Evolutionary conservation across 805 yeast genomes (phyloP).

Genomic region (Kluyveromyces aestuarii): DNA sequence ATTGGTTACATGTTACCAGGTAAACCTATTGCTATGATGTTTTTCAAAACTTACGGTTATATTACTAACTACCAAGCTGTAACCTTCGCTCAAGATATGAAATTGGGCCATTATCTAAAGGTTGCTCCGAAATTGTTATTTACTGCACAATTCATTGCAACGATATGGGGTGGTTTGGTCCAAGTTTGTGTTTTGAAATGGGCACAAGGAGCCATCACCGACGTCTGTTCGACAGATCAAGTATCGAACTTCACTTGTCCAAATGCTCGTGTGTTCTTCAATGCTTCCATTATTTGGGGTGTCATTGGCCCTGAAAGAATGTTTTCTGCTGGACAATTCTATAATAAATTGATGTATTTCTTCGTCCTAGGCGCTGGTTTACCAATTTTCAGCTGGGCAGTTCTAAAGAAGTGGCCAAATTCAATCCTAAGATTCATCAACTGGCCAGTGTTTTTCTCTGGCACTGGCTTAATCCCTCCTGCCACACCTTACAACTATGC

Average conservation of each 20-base stretch:
- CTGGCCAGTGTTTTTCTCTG: constrained; percentile 54
- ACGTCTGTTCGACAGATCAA: constrained; percentile 37
- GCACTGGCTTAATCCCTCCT: constrained; percentile 52
- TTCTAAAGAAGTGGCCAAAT: constrained; percentile 31
- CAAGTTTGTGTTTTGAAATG: constrained; percentile 36
- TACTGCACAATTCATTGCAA: constrained; percentile 38
- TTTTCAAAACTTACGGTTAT: constrained; percentile 51
- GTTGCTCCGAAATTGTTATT: constrained; percentile 55
- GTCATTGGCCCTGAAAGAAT: constrained; percentile 53
- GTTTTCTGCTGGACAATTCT: constrained; percentile 40
- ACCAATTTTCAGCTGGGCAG: constrained; percentile 33
- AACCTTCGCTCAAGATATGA: constrained; percentile 45
- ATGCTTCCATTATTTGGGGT: constrained; percentile 57
- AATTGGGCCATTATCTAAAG: constrained; percentile 56
- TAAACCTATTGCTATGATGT: constrained; percentile 48
- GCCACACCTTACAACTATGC: constrained; percentile 58
- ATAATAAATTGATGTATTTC: constrained; percentile 47
- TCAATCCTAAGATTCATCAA: constrained; percentile 40
- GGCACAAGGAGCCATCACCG: constrained; percentile 30
- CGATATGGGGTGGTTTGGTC: constrained; percentile 36
- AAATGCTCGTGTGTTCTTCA: constrained; percentile 36
- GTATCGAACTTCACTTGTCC: constrained; percentile 41
- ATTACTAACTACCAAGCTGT: constrained; percentile 47
- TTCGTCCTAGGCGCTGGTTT: constrained; percentile 48
- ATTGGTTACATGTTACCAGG: constrained; percentile 45